phyloP scores from a whole-genome alignment of 305 asterid species.

The Fraxinus xanthoxyloides region DNA sequence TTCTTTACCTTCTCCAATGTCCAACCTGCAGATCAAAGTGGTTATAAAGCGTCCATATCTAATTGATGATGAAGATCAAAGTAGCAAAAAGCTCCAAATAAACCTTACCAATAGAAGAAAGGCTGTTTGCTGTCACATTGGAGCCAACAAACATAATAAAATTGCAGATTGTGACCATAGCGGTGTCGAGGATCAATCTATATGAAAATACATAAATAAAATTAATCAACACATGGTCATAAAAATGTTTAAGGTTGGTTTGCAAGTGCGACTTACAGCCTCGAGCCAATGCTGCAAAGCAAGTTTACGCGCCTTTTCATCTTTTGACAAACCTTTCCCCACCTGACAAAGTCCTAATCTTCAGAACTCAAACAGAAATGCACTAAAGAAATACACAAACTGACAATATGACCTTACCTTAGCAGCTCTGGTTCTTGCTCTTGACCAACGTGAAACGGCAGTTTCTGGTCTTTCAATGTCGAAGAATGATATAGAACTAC shows the following conservation, averaged over 20 bases:
- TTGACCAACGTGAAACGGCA: constrained; percentile 80
- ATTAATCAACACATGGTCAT: not conserved
- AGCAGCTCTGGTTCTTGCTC: constrained; percentile 72
- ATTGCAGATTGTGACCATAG: constrained; percentile 69
- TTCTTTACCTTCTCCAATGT: constrained; percentile 66
- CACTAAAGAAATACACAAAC: not conserved
- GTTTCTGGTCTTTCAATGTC: constrained; percentile 79
- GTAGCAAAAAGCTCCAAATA: not conserved
- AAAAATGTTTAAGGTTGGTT: not conserved
- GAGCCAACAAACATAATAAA: constrained; percentile 61
- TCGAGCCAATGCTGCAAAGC: constrained; percentile 87
- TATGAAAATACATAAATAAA: not conserved
- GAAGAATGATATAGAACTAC: constrained; percentile 67
- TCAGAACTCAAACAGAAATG: constrained; percentile 2
- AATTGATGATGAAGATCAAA: not conserved
- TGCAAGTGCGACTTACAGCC: constrained; percentile 47
- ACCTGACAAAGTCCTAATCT: constrained; percentile 33
- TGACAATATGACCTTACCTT: constrained; percentile 37
- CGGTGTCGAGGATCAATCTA: constrained; percentile 84
- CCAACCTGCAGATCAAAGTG: constrained; percentile 47
- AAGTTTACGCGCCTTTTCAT: constrained; percentile 65
- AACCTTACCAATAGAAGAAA: constrained; percentile 68
- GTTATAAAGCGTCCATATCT: not conserved
- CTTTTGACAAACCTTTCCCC: constrained; percentile 66
- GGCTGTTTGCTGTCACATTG: constrained; percentile 58